Percentiles rank a stretch among this genome's conserved stretches.
Evolutionary conservation across 2,329 filamentous ascomycete genomes (phyloP).

Genomic region (Aspergillus aculeatinus): DNA sequence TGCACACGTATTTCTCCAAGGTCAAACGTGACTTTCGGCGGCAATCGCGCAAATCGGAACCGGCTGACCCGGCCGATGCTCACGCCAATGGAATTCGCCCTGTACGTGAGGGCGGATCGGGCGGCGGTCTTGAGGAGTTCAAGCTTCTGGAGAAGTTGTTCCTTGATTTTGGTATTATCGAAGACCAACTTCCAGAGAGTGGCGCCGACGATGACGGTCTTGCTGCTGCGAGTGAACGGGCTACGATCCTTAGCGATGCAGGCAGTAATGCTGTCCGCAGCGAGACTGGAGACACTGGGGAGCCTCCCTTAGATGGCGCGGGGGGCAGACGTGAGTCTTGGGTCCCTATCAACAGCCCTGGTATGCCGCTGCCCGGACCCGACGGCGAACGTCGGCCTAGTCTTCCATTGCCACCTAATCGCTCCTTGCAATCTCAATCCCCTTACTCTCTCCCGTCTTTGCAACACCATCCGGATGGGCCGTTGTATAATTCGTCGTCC

Average conservation of each 20-base stretch:
- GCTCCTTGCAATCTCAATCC: slow-evolving; percentile 35
- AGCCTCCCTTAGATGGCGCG: slow-evolving; percentile 31
- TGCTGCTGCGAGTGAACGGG: slow-evolving; percentile 30
- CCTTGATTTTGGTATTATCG: slow-evolving; percentile 39
- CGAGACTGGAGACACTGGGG: slow-evolving; percentile 35
- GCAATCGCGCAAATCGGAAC: slow-evolving; percentile 33
- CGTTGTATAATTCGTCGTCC: slow-evolving; percentile 31
- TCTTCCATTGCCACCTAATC: slow-evolving; percentile 37
- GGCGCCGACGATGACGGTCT: slow-evolving; percentile 35
- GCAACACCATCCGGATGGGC: slow-evolving; percentile 35
- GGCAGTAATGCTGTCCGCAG: slow-evolving; percentile 44
- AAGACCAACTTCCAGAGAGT: slow-evolving; percentile 39
- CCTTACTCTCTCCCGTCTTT: slow-evolving; percentile 37
- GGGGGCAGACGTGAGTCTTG: slow-evolving; percentile 42
- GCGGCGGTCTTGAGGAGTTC: slow-evolving; percentile 39
- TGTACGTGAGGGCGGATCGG: slow-evolving; percentile 33
- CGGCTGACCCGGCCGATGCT: slow-evolving; percentile 29
- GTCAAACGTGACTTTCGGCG: slow-evolving; percentile 41
- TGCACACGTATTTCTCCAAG: slow-evolving; percentile 43
- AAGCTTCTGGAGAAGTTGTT: slow-evolving; percentile 44
- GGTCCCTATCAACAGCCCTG: slow-evolving; percentile 42
- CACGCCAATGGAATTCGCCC: slow-evolving; percentile 31
- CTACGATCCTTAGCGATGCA: slow-evolving; percentile 37
- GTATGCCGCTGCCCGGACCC: slow-evolving; percentile 30
- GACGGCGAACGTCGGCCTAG: slow-evolving; percentile 40